Conservation (phyloP, 441 rosid species). For the Sinapis alba region DNA sequence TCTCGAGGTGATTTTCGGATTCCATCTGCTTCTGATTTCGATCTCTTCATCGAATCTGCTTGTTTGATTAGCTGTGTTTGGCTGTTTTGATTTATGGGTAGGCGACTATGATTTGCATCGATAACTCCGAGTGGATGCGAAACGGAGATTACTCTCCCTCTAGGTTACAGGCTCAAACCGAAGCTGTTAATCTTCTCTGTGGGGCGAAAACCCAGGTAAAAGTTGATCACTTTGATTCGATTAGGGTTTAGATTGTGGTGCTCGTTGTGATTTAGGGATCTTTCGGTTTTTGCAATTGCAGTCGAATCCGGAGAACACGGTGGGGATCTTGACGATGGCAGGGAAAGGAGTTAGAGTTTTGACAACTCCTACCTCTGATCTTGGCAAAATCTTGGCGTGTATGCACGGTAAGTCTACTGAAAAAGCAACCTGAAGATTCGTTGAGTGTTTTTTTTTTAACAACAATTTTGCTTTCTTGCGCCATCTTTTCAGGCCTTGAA, state of each 20-base stretch:
- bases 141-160: too few relatives aligned
- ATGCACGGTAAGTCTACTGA: slow-evolving; percentile 63
- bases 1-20: slow-evolving; percentile 68
- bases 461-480: neutral
- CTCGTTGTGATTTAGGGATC: slow-evolving; percentile 14
- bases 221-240: neutral
- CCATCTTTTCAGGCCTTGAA: slow-evolving; percentile 59
- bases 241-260: slow-evolving; percentile 19
- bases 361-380: slow-evolving; percentile 90
- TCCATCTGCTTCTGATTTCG: neutral
- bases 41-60: neutral
- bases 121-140: slow-evolving; percentile 10
- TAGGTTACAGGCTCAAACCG: slow-evolving; percentile 63
- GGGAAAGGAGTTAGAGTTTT: slow-evolving; percentile 91
- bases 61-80: neutral
- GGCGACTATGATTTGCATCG: slow-evolving; percentile 97
- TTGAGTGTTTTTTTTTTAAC: neutral
- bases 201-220: slow-evolving; percentile 93
- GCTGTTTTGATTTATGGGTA: slow-evolving; percentile 25
- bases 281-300: slow-evolving; percentile 37
- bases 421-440: neutral
- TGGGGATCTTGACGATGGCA: slow-evolving; percentile 88
- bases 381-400: slow-evolving; percentile 84
- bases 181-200: slow-evolving; percentile 82
- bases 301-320: slow-evolving; percentile 95